phyloP scores from a whole-genome alignment of 106 monocot genomes.

The Dendrobium nobile region DNA sequence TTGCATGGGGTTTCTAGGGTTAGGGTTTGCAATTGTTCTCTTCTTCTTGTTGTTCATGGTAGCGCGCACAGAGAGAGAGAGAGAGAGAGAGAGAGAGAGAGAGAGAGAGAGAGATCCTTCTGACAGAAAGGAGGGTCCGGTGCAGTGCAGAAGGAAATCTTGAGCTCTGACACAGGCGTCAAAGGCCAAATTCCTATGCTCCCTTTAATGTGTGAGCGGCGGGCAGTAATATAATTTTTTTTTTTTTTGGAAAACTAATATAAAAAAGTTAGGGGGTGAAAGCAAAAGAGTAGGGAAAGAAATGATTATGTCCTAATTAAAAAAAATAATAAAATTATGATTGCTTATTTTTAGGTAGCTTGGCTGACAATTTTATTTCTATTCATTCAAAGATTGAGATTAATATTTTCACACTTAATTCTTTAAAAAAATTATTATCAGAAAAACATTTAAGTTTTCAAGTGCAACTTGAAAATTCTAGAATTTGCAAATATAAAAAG shows the following conservation, averaged over 20 bases:
- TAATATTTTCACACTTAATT: too few relatives aligned
- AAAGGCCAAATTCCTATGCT: neutral
- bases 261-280: neutral
- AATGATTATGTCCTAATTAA: too few relatives aligned
- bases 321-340: too few relatives aligned
- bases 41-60: constrained; percentile 1
- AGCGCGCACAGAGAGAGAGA: neutral
- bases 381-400: too few relatives aligned
- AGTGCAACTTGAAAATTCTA: too few relatives aligned
- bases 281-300: too few relatives aligned
- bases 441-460: too few relatives aligned
- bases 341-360: too few relatives aligned
- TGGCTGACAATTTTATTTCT: too few relatives aligned
- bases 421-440: too few relatives aligned
- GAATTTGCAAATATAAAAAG: too few relatives aligned
- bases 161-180: constrained; percentile 7
- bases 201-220: neutral
- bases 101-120: constrained; percentile 14
- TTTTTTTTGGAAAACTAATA: neutral
- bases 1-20: constrained; percentile 29
- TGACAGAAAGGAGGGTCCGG: constrained; percentile 2
- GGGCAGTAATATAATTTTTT: neutral
- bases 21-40: constrained; percentile 13
- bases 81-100: constrained; percentile 12
- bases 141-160: neutral